Evolutionary conservation across 2,329 filamentous ascomycete species (phyloP), one percentile per base, ranked within the genome.

Genomic region (Acephala macrosclerotiorum): DNA sequence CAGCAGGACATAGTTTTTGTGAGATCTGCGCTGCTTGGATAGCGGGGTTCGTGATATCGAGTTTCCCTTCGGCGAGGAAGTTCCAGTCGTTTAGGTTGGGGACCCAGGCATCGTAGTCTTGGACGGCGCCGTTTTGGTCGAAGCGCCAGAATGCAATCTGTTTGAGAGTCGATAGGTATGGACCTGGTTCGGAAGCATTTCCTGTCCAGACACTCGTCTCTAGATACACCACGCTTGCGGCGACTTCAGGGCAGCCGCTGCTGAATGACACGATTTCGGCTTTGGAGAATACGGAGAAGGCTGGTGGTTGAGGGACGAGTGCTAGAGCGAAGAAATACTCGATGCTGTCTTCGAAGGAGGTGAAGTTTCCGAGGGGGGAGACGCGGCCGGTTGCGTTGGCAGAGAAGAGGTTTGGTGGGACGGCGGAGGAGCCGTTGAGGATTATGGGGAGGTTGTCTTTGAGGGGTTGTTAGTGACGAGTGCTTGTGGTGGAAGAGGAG

Each of bases 101-200:
- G n/a, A 82, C 78, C 75, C 77, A 81, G 25, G 80, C 80, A 68
- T 82, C 80, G 67, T 81, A 82, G 35, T 78, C 75, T 14, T 77
- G 65, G 12, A 82, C 79, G 18, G 76, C 78, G 47, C 82, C 82
- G 3, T 75, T 66, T 1, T 79, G 74, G 64, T 83, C 80, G 65
- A 84, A 80, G 36, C 77, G 78, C 80, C 81, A 84, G 67, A 83
- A 84, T 0, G 80, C 79, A 5, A 65, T 57, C 12, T 81, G 78
- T 69, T 79, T 80, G 49, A 80, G 68, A 12, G 75, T 76, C 11
- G 75, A 71, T 7, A 79, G 63, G 7, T 71, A 67, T 59, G 75
- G 74, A 9, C 75, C 77, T 53, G 78, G 64, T 42, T 77, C 70
- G 1, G 74, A 68, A 1, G 61, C 66, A n/a, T 73, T 75, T 1